Percentiles rank a stretch among this genome's conserved stretches.
These are phyloP conservation scores for Viridothelium virens DNA, from an alignment of 495 filamentous ascomycete species.

Conservation along the genomic window DNA sequence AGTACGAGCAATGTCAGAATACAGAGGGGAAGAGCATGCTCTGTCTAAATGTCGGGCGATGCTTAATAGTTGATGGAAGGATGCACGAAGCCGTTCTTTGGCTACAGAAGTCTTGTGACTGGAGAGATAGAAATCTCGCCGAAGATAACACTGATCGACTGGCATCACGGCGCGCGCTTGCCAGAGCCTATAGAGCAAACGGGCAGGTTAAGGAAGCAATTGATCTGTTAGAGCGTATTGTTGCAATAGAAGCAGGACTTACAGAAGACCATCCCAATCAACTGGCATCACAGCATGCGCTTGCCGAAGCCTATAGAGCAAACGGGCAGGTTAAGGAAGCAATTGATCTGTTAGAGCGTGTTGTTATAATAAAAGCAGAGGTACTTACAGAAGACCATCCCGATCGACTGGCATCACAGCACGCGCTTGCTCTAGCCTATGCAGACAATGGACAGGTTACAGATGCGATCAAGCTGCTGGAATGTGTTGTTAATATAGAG, in stretches of 20 bases:
- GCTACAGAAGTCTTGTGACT: background rate
- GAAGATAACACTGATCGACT: background rate
- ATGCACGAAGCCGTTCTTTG: constrained; percentile 17
- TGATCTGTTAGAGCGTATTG: background rate
- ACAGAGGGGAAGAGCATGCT: constrained; percentile 16
- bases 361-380: background rate
- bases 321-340: background rate
- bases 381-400: background rate
- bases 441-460: background rate
- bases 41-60: constrained; percentile 22
- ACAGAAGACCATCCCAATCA: background rate
- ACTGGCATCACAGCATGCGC: background rate
- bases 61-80: constrained; percentile 23
- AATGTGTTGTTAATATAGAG: background rate
- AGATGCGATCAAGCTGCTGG: background rate
- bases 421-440: background rate
- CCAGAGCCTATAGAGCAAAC: background rate
- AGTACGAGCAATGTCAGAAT: constrained; percentile 5
- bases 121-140: background rate
- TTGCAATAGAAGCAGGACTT: background rate
- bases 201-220: background rate
- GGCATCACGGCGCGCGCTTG: background rate
- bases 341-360: background rate
- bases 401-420: background rate
- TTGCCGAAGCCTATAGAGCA: background rate